These are phyloP conservation scores for Saccharomycopsis sp. DNA, from an alignment of 805 yeast genomes.

Conservation along the genomic window DNA sequence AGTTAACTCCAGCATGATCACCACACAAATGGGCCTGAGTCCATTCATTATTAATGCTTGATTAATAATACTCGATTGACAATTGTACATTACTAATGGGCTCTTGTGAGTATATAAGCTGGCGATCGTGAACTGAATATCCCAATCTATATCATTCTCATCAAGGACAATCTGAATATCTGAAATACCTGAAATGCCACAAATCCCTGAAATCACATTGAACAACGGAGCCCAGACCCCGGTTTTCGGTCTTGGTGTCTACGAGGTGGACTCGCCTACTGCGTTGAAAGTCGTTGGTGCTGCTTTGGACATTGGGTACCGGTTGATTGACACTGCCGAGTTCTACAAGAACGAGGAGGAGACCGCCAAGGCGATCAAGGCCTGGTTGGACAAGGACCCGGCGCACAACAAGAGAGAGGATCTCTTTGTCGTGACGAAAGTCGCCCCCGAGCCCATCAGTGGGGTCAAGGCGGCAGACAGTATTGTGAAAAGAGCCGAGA, in stretches of 20 bases:
- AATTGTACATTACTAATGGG: too few species aligned
- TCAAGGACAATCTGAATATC: too few species aligned
- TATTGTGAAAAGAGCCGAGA: slow-evolving; percentile 36
- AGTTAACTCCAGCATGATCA: too few species aligned
- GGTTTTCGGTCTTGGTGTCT: neutral
- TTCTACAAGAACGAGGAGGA: slow-evolving; percentile 49
- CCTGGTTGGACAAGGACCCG: slow-evolving; percentile 27
- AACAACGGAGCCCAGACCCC: neutral
- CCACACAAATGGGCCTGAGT: too few species aligned
- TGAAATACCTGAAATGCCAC: too few species aligned
- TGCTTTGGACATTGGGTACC: slow-evolving; percentile 45
- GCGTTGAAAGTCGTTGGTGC: neutral
- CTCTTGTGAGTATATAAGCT: too few species aligned
- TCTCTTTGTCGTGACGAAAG: slow-evolving; percentile 53
- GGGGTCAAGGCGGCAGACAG: neutral
- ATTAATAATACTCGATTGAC: too few species aligned
- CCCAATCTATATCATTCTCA: too few species aligned
- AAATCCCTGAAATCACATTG: neutral
- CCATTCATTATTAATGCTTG: too few species aligned
- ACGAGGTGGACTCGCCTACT: neutral
- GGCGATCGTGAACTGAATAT: too few species aligned
- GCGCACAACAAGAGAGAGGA: slow-evolving; percentile 40
- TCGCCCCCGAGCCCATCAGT: slow-evolving; percentile 48
- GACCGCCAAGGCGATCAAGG: slow-evolving; percentile 28
- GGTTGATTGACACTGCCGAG: slow-evolving; percentile 60